Percentiles rank a stretch among this genome's conserved stretches.
phyloP scores from a whole-genome alignment of 2,329 filamentous ascomycete genomes.

The Aspergillus sp. region DNA sequence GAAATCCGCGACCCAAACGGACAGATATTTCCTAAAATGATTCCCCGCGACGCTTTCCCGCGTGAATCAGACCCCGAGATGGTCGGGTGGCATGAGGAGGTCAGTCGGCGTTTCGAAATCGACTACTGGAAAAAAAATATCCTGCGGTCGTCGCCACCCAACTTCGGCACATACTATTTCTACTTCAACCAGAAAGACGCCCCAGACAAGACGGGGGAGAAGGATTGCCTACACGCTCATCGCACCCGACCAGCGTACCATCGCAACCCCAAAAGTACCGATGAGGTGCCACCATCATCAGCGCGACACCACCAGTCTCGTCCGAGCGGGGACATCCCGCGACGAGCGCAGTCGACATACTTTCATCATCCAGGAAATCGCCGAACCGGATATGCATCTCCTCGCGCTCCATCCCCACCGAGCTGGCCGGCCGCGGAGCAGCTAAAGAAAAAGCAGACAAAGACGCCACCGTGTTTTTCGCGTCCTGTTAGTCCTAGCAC shows the following conservation, averaged over 20 bases:
- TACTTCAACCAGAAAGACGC: slow-evolving; percentile 33
- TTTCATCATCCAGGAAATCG: slow-evolving; percentile 16
- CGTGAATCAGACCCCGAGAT: slow-evolving; percentile 72
- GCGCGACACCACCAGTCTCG: slow-evolving; percentile 21
- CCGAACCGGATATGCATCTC: slow-evolving; percentile 19
- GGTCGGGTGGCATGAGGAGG: slow-evolving; percentile 78
- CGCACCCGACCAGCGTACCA: slow-evolving; percentile 1
- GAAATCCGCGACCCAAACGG: slow-evolving; percentile 69
- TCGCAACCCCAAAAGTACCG: slow-evolving; percentile 15
- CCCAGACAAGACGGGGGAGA: slow-evolving; percentile 16
- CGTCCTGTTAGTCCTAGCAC: slow-evolving; percentile 19
- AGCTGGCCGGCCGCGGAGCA: slow-evolving; percentile 14
- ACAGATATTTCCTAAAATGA: slow-evolving; percentile 54
- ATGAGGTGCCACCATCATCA: slow-evolving; percentile 14
- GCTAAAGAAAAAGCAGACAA: slow-evolving; percentile 14
- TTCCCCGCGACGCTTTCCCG: slow-evolving; percentile 71
- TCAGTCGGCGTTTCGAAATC: slow-evolving; percentile 66
- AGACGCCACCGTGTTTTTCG: slow-evolving; percentile 11
- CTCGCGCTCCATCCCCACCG: slow-evolving; percentile 26
- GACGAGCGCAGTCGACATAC: slow-evolving; percentile 18
- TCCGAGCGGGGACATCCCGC: slow-evolving; percentile 22
- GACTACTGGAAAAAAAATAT: slow-evolving; percentile 51
- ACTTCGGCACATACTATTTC: slow-evolving; percentile 24
- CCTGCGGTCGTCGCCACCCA: slow-evolving; percentile 31
- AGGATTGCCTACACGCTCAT: neutral